Percentiles rank a stretch among this genome's conserved stretches.
These are phyloP conservation scores for Thermomucor indicae-seudaticae DNA, from an alignment of 371 early-diverging fungal species.

Conservation along the genomic window DNA sequence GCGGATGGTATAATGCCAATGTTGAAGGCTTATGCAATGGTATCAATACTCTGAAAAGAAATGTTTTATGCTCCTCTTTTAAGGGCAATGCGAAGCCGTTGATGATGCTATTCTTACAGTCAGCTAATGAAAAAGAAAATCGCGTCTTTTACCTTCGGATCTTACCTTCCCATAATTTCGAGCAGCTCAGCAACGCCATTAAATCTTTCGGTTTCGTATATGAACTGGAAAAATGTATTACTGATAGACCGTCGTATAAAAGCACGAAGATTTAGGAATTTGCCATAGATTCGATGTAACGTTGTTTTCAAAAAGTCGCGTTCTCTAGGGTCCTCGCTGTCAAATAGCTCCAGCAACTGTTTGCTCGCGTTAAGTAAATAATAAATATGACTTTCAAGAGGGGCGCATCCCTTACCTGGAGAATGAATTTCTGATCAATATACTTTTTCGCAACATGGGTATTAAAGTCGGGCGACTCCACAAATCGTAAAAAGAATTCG, in stretches of 20 bases:
- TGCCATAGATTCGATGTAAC: slow-evolving; percentile 96
- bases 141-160: neutral
- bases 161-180: slow-evolving; percentile 88
- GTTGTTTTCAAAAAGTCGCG: slow-evolving; percentile 97
- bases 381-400: no score
- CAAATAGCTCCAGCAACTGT: slow-evolving; percentile 91
- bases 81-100: slow-evolving; percentile 98
- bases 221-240: slow-evolving; percentile 95
- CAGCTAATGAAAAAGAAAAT: slow-evolving; percentile 21
- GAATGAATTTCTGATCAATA: slow-evolving; percentile 17
- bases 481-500: slow-evolving; percentile 94
- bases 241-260: slow-evolving; percentile 96
- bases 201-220: slow-evolving; percentile 93
- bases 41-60: slow-evolving; percentile 85
- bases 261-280: slow-evolving; percentile 92
- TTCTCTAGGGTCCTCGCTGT: slow-evolving; percentile 97
- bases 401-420: slow-evolving; percentile 58
- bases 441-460: slow-evolving; percentile 70
- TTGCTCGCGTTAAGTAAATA: neutral
- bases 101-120: slow-evolving; percentile 71
- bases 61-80: slow-evolving; percentile 96
- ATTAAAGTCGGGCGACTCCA: slow-evolving; percentile 96
- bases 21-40: slow-evolving; percentile 95
- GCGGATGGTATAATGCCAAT: slow-evolving; percentile 90
- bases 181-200: slow-evolving; percentile 96